phyloP scores from a whole-genome alignment of 2,329 filamentous ascomycete species.

The Xylariaceae sp. region DNA sequence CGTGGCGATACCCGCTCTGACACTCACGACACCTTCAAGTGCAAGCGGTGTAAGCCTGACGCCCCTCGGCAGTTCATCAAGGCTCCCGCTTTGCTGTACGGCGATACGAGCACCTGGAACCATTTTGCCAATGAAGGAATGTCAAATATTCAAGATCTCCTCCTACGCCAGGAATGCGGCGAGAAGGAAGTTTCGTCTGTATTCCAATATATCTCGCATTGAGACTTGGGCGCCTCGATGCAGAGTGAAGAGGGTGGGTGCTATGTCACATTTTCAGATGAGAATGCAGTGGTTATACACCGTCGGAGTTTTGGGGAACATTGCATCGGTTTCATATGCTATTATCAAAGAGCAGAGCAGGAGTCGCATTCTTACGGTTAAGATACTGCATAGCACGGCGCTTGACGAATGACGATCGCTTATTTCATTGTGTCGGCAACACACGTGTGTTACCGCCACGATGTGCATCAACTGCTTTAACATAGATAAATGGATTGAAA shows the following conservation, averaged over 20 bases:
- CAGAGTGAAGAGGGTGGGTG: neutral
- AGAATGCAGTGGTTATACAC: too few species aligned
- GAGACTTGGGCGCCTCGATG: conserved; percentile 3
- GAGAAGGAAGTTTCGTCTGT: conserved; percentile 85
- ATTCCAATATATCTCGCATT: conserved; percentile 97
- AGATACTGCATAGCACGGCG: too few species aligned
- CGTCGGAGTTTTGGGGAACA: too few species aligned
- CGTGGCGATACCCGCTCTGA: conserved; percentile 80
- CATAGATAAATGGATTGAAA: too few species aligned
- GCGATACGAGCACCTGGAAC: conserved; percentile 99
- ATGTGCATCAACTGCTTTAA: too few species aligned
- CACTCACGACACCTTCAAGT: conserved; percentile 98
- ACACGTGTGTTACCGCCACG: too few species aligned
- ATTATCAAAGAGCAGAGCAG: too few species aligned
- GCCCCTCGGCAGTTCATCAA: conserved; percentile 78
- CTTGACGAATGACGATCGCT: too few species aligned
- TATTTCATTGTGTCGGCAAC: too few species aligned
- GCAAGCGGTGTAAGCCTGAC: conserved; percentile 86
- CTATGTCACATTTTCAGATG: neutral
- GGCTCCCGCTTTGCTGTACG: conserved; percentile 91
- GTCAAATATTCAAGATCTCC: conserved; percentile 80
- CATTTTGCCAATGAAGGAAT: conserved; percentile 84
- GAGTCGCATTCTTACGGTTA: too few species aligned
- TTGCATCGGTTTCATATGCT: too few species aligned
- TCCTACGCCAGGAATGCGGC: conserved; percentile 79